Conservation (phyloP, 2,329 filamentous ascomycete species). For the Arthrobotrys sphaeroides region DNA sequence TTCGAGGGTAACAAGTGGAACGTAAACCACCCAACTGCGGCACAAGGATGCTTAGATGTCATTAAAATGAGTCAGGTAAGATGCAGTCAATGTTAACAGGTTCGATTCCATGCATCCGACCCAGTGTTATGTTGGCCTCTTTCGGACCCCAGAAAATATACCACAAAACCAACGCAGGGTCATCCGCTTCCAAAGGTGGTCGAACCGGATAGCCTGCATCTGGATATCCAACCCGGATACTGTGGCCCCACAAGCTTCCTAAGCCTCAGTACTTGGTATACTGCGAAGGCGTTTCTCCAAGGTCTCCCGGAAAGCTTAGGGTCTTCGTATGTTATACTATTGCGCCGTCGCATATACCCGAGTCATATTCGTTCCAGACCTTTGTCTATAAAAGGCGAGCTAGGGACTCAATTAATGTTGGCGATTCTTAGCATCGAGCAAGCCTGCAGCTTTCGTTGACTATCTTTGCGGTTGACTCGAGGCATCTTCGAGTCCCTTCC, state of each 20-base stretch:
- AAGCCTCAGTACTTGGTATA: not conserved
- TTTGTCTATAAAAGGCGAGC: not conserved
- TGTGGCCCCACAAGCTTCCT: not conserved
- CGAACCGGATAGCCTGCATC: not conserved
- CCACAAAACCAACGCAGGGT: not conserved
- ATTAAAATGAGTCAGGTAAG: no score
- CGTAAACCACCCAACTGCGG: not conserved
- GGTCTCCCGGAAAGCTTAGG: conserved; percentile 1
- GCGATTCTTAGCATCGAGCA: not conserved
- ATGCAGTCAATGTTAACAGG: no score
- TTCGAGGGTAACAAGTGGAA: not conserved
- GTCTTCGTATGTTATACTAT: not conserved
- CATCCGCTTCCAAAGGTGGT: not conserved
- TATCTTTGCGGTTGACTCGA: not conserved
- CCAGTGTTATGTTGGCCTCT: not conserved
- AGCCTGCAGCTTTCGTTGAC: not conserved
- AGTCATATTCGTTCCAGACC: not conserved
- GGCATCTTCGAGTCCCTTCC: not conserved
- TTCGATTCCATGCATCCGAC: no score
- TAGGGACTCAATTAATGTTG: not conserved
- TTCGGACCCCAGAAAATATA: not conserved
- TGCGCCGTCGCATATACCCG: not conserved
- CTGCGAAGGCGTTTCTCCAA: not conserved
- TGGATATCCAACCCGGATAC: not conserved
- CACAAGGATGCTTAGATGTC: no score